Evolutionary conservation across 73 alveolate genomes (phyloP), one percentile per base, ranked within the genome.

Genomic region (Blepharisma stoltei): DNA sequence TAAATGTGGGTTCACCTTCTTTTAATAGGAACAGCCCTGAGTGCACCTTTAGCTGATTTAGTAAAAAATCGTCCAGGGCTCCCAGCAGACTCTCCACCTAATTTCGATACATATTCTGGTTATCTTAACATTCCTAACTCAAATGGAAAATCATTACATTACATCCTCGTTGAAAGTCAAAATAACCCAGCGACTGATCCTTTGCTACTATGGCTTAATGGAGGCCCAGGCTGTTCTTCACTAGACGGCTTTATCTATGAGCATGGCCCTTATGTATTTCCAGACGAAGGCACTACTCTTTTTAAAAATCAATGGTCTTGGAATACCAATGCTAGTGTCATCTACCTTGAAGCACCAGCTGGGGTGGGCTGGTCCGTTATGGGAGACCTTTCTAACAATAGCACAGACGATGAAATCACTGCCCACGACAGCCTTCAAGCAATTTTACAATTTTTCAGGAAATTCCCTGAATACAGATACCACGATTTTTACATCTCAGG

Each of bases 221-320:
- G 99, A 54, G 98, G 99, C 6, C 99, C 99, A 11, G 97, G 98
- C 0, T 95, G 98, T 81, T 93, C 99, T 6, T 83, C 96, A 11
- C 67, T 95, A 89, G 85, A 82, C 49, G 98, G 97, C 6, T 85
- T 89, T 83, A 52, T 86, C 49, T 81, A 83, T 76, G 98, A 93
- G 80, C 90, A 88, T 53, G 98, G 99, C 0, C 99, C 99, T 8
- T 88, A 70, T 71, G 84, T 87, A 8, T 71, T 84, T 73, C 52
- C 75, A 55, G 83, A 80, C 25, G 93, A 83, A 44, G 82, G 70
- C 41, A 78, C 71, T 6, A 78, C 78, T 47, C 83, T 81, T 54
- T 21, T 54, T 1, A 54, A 54, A 37, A 93, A 93, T 88, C 93
- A 85, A 27, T 91, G 80, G 71, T 76, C 94, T 6, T 93, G 97